Evolutionary conservation across 1,139 yeast genomes (phyloP).

Genomic region (Suhomyces coccinellae): DNA sequence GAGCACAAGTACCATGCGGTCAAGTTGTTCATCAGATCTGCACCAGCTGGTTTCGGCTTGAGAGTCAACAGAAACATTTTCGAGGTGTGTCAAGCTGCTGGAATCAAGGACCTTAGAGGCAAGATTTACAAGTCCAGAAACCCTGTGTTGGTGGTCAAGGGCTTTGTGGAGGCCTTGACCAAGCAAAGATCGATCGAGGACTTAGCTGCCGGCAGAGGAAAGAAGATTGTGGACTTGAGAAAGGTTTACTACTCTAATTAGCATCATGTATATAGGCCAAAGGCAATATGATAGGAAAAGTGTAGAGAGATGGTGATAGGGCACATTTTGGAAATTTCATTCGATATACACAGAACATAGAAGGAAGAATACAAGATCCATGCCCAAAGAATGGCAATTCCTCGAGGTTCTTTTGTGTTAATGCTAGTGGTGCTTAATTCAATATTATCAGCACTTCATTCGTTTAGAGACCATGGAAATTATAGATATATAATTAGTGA

Average conservation of each 20-base stretch:
- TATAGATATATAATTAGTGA: too few relatives aligned
- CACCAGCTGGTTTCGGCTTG: slow-evolving; percentile 93
- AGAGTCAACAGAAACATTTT: slow-evolving; percentile 89
- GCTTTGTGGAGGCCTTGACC: slow-evolving; percentile 81
- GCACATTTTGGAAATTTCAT: background rate
- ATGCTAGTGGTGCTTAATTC: too few relatives aligned
- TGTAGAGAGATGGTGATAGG: background rate
- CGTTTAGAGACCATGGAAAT: too few relatives aligned
- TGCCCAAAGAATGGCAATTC: too few relatives aligned
- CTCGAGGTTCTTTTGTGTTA: too few relatives aligned
- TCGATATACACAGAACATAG: too few relatives aligned
- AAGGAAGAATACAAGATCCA: too few relatives aligned
- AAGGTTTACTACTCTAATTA: slow-evolving; percentile 72
- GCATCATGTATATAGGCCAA: slow-evolving; percentile 7
- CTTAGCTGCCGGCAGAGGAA: slow-evolving; percentile 90
- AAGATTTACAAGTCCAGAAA: slow-evolving; percentile 91
- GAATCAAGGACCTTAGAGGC: slow-evolving; percentile 90
- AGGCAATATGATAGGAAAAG: background rate
- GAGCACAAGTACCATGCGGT: slow-evolving; percentile 88
- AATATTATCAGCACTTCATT: too few relatives aligned
- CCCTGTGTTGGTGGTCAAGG: slow-evolving; percentile 92
- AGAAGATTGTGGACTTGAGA: slow-evolving; percentile 90
- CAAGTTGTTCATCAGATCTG: slow-evolving; percentile 74
- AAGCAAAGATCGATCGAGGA: slow-evolving; percentile 83
- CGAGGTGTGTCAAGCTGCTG: slow-evolving; percentile 92